These are phyloP conservation scores for Amauroascus niger DNA, from an alignment of 2,329 filamentous ascomycete genomes.

Conservation along the genomic window DNA sequence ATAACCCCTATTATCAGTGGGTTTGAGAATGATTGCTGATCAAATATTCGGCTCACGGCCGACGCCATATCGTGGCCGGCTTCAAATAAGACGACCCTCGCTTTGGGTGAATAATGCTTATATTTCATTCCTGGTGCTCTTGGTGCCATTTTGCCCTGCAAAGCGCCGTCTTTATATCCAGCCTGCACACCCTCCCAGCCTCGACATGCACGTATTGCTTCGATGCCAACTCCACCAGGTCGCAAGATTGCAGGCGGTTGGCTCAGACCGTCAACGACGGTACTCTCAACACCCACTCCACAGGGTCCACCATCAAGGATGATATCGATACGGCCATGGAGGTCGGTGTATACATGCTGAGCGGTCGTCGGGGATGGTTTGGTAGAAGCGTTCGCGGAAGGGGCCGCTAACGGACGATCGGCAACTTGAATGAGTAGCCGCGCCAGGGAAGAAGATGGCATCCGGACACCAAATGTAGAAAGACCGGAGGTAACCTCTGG, in stretches of 20 bases:
- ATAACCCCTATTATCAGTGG: conserved; percentile 22
- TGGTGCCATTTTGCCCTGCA: conserved; percentile 56
- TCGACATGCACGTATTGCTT: conserved; percentile 59
- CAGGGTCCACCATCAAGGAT: conserved; percentile 86
- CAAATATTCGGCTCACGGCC: conserved; percentile 26
- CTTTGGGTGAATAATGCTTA: conserved; percentile 90
- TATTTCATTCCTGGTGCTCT: conserved; percentile 98
- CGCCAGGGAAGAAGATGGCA: conserved; percentile 78
- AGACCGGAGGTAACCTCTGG: conserved; percentile 87
- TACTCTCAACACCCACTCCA: conserved; percentile 86
- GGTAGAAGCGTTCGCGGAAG: conserved; percentile 89
- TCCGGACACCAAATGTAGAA: conserved; percentile 75
- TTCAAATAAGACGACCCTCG: conserved; percentile 75
- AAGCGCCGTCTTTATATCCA: conserved; percentile 67
- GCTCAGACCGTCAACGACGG: conserved; percentile 84
- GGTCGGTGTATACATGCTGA: conserved; percentile 76
- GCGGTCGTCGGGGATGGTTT: conserved; percentile 86
- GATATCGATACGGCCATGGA: conserved; percentile 69
- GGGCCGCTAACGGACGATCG: conserved; percentile 72
- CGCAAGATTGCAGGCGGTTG: conserved; percentile 70
- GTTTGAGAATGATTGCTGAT: conserved; percentile 14
- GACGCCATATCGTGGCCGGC: conserved; percentile 31
- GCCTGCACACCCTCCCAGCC: conserved; percentile 74
- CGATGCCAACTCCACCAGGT: conserved; percentile 78
- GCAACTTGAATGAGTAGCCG: conserved; percentile 74